Conservation (phyloP, 768 basidiomycete species). For the Paxillus involutus region DNA sequence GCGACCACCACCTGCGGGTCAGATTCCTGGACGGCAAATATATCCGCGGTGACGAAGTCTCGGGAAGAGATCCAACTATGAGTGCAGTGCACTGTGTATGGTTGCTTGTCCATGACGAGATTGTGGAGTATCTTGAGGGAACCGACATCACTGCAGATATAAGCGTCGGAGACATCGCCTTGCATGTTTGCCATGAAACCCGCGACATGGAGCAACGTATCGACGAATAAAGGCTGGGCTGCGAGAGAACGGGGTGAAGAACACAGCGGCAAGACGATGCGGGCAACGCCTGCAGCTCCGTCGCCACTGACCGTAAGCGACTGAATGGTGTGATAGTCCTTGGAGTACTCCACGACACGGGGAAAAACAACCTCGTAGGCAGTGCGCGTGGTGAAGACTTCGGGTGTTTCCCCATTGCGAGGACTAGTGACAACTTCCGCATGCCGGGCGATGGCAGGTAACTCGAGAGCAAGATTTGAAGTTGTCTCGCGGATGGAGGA, state of each 20-base stretch:
- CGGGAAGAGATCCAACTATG: slow-evolving; percentile 43
- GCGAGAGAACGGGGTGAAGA: slow-evolving; percentile 34
- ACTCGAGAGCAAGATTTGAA: slow-evolving; percentile 37
- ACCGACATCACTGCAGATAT: slow-evolving; percentile 61
- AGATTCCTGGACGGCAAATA: slow-evolving; percentile 45
- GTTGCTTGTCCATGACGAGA: slow-evolving; percentile 37
- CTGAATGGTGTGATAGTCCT: slow-evolving; percentile 56
- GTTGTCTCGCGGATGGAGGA: slow-evolving; percentile 30
- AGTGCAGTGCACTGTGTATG: slow-evolving; percentile 54
- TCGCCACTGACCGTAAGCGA: slow-evolving; percentile 49
- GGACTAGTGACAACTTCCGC: slow-evolving; percentile 33
- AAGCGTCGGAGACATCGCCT: slow-evolving; percentile 49
- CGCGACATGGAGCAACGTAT: slow-evolving; percentile 66
- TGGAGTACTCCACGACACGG: slow-evolving; percentile 63
- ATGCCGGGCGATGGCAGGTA: slow-evolving; percentile 36
- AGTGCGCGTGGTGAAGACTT: slow-evolving; percentile 55
- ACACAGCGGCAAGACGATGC: slow-evolving; percentile 41
- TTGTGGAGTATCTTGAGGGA: slow-evolving; percentile 46
- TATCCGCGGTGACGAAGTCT: slow-evolving; percentile 49
- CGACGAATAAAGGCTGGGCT: slow-evolving; percentile 58
- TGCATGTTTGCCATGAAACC: slow-evolving; percentile 69
- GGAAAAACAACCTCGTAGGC: slow-evolving; percentile 69
- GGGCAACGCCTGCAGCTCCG: slow-evolving; percentile 53
- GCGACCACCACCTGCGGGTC: slow-evolving; percentile 48
- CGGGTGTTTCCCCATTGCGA: slow-evolving; percentile 25